Evolutionary conservation across 768 basidiomycete genomes (phyloP).

Genomic region (Amanita muscaria): DNA sequence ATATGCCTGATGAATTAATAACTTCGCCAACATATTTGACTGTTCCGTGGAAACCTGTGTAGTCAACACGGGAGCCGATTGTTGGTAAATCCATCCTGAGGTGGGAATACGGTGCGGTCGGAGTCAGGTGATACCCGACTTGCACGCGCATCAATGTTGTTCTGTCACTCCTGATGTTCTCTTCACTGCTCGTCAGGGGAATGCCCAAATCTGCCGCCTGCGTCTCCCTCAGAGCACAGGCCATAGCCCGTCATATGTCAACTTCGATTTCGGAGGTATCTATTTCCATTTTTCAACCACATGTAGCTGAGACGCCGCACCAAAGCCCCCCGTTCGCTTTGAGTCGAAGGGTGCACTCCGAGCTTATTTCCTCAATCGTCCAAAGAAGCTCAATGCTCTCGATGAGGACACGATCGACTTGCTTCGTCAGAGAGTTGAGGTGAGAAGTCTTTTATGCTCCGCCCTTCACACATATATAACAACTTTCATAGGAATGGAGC

Average conservation of each 20-base stretch:
- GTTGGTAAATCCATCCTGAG: conserved; percentile 25
- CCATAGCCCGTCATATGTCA: conserved; percentile 42
- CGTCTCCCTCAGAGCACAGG: conserved; percentile 33
- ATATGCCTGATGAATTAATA: conserved; percentile 52
- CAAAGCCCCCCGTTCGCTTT: conserved; percentile 51
- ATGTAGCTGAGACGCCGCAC: conserved; percentile 14
- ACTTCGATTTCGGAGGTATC: conserved; percentile 31
- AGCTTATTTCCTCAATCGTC: conserved; percentile 73
- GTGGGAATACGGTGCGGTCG: conserved; percentile 5
- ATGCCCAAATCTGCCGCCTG: conserved; percentile 34
- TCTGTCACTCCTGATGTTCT: conserved; percentile 6
- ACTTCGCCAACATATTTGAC: conserved; percentile 63
- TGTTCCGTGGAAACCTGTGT: conserved; percentile 53
- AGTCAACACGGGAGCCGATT: conserved; percentile 46
- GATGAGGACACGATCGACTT: conserved; percentile 68
- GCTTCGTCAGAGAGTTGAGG: conserved; percentile 70
- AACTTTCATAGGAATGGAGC: conserved; percentile 30
- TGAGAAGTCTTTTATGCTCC: conserved; percentile 19
- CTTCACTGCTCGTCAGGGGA: conserved; percentile 23
- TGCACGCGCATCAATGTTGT: background rate
- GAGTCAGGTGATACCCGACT: conserved; percentile 3
- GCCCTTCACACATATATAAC: background rate
- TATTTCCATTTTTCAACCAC: conserved; percentile 7
- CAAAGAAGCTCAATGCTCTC: conserved; percentile 74
- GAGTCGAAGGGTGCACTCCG: conserved; percentile 57